These are phyloP conservation scores for Singerocomus inundabilis DNA, from an alignment of 1,284 basidiomycete species.

Conservation along the genomic window DNA sequence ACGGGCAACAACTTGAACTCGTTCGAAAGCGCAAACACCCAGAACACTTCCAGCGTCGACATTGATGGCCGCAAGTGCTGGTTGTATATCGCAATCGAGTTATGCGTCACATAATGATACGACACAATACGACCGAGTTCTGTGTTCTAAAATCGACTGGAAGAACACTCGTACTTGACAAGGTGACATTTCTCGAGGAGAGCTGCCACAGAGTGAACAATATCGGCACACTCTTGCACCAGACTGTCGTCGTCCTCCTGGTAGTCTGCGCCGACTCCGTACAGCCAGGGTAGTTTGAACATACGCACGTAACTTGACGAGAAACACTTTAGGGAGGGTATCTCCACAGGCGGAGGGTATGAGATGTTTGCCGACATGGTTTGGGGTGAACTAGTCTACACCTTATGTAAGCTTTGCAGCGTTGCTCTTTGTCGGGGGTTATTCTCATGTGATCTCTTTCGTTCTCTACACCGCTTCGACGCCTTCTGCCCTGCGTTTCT, in stretches of 20 bases:
- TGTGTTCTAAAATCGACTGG: constrained; percentile 87
- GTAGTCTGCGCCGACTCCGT: constrained; percentile 90
- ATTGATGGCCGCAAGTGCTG: constrained; percentile 90
- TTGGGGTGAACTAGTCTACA: too few relatives aligned
- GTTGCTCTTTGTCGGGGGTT: too few relatives aligned
- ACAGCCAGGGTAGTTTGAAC: constrained; percentile 87
- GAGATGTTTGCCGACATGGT: too few relatives aligned
- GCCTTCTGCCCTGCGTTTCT: too few relatives aligned
- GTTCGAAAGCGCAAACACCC: constrained; percentile 94
- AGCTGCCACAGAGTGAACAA: constrained; percentile 91
- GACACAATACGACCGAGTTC: constrained; percentile 95
- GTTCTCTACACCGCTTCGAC: too few relatives aligned
- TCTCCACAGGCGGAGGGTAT: too few relatives aligned
- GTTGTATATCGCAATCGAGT: constrained; percentile 97
- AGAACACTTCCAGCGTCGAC: constrained; percentile 89
- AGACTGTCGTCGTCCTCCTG: constrained; percentile 82
- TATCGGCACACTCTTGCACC: constrained; percentile 93
- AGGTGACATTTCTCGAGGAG: constrained; percentile 93
- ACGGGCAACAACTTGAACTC: constrained; percentile 97
- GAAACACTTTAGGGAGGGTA: too few relatives aligned
- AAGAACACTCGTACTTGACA: constrained; percentile 89
- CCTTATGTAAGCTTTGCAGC: too few relatives aligned
- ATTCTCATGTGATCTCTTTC: too few relatives aligned
- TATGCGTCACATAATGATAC: constrained; percentile 95
- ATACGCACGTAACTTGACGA: constrained; percentile 83